Base-by-base conservation (phyloP, 148 eudicot species). In the Talinum fruticosum region DNA sequence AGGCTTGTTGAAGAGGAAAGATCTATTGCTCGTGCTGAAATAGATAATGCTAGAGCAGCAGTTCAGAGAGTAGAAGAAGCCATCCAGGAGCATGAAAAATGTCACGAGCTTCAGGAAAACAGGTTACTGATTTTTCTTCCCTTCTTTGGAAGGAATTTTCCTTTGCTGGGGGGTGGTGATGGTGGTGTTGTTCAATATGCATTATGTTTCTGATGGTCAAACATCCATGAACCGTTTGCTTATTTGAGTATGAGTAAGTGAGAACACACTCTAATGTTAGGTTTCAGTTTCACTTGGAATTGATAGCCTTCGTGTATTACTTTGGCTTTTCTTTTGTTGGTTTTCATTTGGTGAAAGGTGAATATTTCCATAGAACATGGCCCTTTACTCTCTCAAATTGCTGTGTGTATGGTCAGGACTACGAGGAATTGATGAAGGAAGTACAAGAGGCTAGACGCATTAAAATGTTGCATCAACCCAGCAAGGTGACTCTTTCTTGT, bases 401-500 rank as follows among this genome's bases (percentile, higher is more conserved):
- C 66, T 38, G 5, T 41, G 12, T 65, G 51, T 79, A 74, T 83
- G 65, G 69, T 75, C 85, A 93, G 98, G 98, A 96, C 82, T 75
- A 88, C 73, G 99, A 93, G 76, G 95, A 89, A 83, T 80, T 96
- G 79, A 88, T 96, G 97, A 90, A 88, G 84, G 99, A 96, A 83
- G 99, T 96, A 81, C 99, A 96, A 76, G 99, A 91, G 83, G 99
- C 99, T 75, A 90, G 99, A 76, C 93, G 99, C 44, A 96, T 96
- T 86, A 93, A 89, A 88, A 96, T 96, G 98, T 85, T 96, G 77
- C 99, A 96, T 90, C 99, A 90, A 79, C 99, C 99, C 61, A 96
- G 99, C 89, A 91, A 88, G 95, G 99, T 96, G 83, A 73, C 29
- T 37, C n/a, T 73, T 35, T 32, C 35, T 69, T 36, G 62, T 32